Evolutionary conservation across 2,329 filamentous ascomycete genomes (phyloP).

Genomic region (Aspergillus hortae): DNA sequence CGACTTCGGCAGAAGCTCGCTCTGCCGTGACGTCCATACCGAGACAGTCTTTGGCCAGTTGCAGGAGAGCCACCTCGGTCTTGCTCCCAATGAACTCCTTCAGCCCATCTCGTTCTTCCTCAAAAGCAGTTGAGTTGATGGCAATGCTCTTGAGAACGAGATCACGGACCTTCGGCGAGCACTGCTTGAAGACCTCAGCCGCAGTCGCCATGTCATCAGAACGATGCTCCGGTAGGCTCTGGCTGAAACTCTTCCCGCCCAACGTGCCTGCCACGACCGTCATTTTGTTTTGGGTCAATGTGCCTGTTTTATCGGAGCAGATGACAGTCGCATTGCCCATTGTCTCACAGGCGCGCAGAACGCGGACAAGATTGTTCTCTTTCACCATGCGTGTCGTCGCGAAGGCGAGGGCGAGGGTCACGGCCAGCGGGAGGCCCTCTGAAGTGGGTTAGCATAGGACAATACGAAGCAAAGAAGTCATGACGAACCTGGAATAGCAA

Average conservation of each 20-base stretch:
- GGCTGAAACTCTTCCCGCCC: slow-evolving; percentile 57
- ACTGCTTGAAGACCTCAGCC: slow-evolving; percentile 27
- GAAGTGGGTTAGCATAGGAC: slow-evolving; percentile 27
- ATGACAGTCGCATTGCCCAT: slow-evolving; percentile 79
- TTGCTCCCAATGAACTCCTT: slow-evolving; percentile 71
- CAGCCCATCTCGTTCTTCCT: slow-evolving; percentile 66
- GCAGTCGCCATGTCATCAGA: slow-evolving; percentile 16
- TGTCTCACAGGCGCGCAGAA: slow-evolving; percentile 73
- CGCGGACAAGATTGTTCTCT: slow-evolving; percentile 73
- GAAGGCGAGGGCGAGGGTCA: slow-evolving; percentile 73
- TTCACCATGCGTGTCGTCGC: slow-evolving; percentile 74
- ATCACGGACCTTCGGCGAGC: slow-evolving; percentile 30
- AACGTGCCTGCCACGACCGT: slow-evolving; percentile 70
- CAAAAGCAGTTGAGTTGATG: slow-evolving; percentile 67
- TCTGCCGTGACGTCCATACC: slow-evolving; percentile 65
- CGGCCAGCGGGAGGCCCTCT: slow-evolving; percentile 72
- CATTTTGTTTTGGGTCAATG: slow-evolving; percentile 72
- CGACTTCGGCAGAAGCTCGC: slow-evolving; percentile 56
- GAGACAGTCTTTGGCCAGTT: slow-evolving; percentile 63
- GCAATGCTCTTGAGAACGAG: slow-evolving; percentile 42
- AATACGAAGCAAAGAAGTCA: neutral
- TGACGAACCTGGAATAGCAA: slow-evolving; percentile 61
- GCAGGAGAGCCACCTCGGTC: slow-evolving; percentile 71
- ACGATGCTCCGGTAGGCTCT: slow-evolving; percentile 25
- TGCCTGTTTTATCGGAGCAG: slow-evolving; percentile 77